Base-by-base conservation (phyloP, 2,329 filamentous ascomycete genomes). In the Diaporthe vaccinii region DNA sequence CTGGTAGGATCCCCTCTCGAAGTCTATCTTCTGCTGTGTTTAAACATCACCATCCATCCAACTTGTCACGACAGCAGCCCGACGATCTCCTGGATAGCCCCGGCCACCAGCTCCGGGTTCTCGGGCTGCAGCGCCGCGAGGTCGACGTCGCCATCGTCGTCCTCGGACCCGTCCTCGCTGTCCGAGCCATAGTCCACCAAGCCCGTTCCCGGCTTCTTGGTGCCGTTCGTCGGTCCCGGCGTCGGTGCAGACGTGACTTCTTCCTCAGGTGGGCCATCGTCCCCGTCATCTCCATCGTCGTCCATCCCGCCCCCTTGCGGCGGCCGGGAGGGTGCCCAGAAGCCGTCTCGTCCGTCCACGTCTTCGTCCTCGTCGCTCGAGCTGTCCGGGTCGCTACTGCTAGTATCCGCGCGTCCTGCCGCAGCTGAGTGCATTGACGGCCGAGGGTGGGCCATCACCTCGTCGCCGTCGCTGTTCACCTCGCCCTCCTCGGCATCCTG, bases 401-500 rank as follows among this genome's bases (percentile, higher is more conserved):
- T 72, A 8, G 74, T 76, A 51, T 76, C 76, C 28, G 73, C 75
- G 20, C 31, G 46, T 2, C 28, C 58, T 15, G 20, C 58, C 67
- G 34, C 65, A 15, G 22, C 39, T 14, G 68, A 5, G 2, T 4
- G 17, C 12, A 12, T 39, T 39, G 36, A 14, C 10, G 36, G 10
- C 3, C 17, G 14, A n/a, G n/a, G 41, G 0, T 2, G n/a, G 15
- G 46, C n/a, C 12, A 53, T 15, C 12, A 74, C 75, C 34, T 78
- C 76, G 14, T 78, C 78, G 3, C 74, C 79, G 10, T 78, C 79
- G 34, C 77, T 79, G 57, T 76, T 71, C 15, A 80, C 72, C 73
- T 81, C 80, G 25, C 80, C 80, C 20, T 80, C 79, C 67, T 80
- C 80, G 0, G 53, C 72, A n/a, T 76, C 74, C 10, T 46, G 34